A percentile compares a stretch with the other conserved stretches of the same genome.
Conservation (phyloP, 2,329 filamentous ascomycete genomes). For the Xylogone sp. region DNA sequence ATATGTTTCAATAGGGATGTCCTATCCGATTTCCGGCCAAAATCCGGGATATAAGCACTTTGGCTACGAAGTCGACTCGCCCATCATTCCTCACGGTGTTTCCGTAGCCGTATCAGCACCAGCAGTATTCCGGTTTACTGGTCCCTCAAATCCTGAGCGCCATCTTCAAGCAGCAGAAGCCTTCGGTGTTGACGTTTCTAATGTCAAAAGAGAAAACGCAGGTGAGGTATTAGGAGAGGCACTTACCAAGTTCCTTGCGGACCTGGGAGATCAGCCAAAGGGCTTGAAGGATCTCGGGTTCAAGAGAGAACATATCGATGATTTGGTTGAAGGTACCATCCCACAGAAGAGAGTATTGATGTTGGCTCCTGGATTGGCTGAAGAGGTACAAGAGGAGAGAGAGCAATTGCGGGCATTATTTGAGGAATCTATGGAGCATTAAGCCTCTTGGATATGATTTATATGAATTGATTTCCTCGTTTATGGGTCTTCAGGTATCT, state of each 20-base stretch:
- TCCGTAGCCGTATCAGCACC: slow-evolving; percentile 92
- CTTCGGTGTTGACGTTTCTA: slow-evolving; percentile 85
- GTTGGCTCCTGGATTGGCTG: slow-evolving; percentile 78
- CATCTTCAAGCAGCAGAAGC: slow-evolving; percentile 85
- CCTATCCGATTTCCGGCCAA: slow-evolving; percentile 93
- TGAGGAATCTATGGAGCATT: slow-evolving; percentile 57
- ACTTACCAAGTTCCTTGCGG: slow-evolving; percentile 72
- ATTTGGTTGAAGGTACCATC: slow-evolving; percentile 87
- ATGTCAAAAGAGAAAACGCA: slow-evolving; percentile 84
- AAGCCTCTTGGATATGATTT: slow-evolving; percentile 8
- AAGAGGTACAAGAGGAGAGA: slow-evolving; percentile 65
- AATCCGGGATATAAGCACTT: slow-evolving; percentile 86
- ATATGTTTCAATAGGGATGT: slow-evolving; percentile 63
- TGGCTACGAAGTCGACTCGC: slow-evolving; percentile 73
- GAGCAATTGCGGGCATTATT: slow-evolving; percentile 69
- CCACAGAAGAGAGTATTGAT: slow-evolving; percentile 88
- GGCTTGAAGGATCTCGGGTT: slow-evolving; percentile 86
- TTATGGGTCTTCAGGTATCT: not conserved
- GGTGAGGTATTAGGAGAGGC: slow-evolving; percentile 87
- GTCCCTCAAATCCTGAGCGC: slow-evolving; percentile 83
- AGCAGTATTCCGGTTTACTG: slow-evolving; percentile 92
- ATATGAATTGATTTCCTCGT: not conserved
- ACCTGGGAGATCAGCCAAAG: slow-evolving; percentile 84
- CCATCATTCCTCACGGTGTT: slow-evolving; percentile 94
- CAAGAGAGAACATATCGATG: slow-evolving; percentile 68